phyloP scores from a whole-genome alignment of 768 basidiomycete genomes.

The Ramaria sp. region DNA sequence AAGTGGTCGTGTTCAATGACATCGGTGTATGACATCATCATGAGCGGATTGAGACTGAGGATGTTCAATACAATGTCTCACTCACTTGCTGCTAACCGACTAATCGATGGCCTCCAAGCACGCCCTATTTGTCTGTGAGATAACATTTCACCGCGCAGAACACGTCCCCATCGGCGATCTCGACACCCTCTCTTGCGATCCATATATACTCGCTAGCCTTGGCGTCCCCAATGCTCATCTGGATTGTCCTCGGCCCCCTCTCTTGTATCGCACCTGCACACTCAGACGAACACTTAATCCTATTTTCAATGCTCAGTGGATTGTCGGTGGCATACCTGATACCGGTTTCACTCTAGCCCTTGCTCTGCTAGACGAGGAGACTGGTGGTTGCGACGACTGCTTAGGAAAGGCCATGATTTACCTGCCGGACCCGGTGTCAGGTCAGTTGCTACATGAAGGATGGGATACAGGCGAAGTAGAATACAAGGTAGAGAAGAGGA shows the following conservation, averaged over 20 bases:
- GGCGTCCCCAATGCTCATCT: not conserved
- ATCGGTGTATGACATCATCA: too few relatives aligned
- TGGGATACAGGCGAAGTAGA: slow-evolving; percentile 14
- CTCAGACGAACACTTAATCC: slow-evolving; percentile 16
- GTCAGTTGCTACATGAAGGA: not conserved
- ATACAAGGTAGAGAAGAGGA: slow-evolving; percentile 23
- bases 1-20: not conserved
- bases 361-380: slow-evolving; percentile 18
- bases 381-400: slow-evolving; percentile 17
- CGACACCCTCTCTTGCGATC: slow-evolving; percentile 18
- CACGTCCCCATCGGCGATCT: slow-evolving; percentile 12
- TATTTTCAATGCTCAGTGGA: slow-evolving; percentile 17
- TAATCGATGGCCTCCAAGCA: too few relatives aligned
- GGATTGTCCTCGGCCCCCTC: not conserved
- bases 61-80: too few relatives aligned
- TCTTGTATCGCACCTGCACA: slow-evolving; percentile 17
- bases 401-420: slow-evolving; percentile 14
- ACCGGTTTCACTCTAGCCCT: slow-evolving; percentile 16
- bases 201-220: slow-evolving; percentile 17
- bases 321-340: slow-evolving; percentile 17
- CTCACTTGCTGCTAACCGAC: not conserved
- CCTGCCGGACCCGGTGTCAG: not conserved
- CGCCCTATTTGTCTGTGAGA: not conserved
- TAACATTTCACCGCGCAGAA: not conserved
- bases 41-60: too few relatives aligned